These are phyloP conservation scores for Adansonia digitata DNA, from an alignment of 345 rosid species.

Conservation along the genomic window DNA sequence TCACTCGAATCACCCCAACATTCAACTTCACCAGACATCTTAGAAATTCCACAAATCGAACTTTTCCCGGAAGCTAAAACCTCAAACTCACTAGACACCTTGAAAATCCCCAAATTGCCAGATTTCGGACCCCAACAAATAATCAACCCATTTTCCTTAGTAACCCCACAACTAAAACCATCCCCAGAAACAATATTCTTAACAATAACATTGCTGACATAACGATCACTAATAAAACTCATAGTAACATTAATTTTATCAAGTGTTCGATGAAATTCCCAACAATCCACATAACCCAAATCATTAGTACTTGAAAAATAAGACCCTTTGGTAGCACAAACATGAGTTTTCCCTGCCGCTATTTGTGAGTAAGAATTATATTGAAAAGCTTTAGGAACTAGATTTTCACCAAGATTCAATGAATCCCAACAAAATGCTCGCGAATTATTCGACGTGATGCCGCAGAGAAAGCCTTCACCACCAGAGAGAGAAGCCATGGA, in stretches of 20 bases:
- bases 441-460: slow-evolving; percentile 72
- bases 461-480: slow-evolving; percentile 86
- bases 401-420: slow-evolving; percentile 38
- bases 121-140: slow-evolving; percentile 90
- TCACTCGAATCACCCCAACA: slow-evolving; percentile 71
- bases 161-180: slow-evolving; percentile 82
- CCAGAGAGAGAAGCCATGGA: slow-evolving; percentile 72
- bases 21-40: slow-evolving; percentile 41
- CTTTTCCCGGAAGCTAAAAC: slow-evolving; percentile 61
- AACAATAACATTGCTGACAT: slow-evolving; percentile 45
- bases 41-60: slow-evolving; percentile 68
- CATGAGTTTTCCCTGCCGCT: slow-evolving; percentile 63
- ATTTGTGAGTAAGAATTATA: slow-evolving; percentile 51
- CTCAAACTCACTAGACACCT: slow-evolving; percentile 26
- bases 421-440: slow-evolving; percentile 71
- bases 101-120: slow-evolving; percentile 34
- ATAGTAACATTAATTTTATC: slow-evolving; percentile 7
- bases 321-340: slow-evolving; percentile 56
- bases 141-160: slow-evolving; percentile 50
- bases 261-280: slow-evolving; percentile 38
- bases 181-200: slow-evolving; percentile 77
- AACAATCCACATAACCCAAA: slow-evolving; percentile 54
- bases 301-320: slow-evolving; percentile 38
- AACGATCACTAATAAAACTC: slow-evolving; percentile 33
- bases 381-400: slow-evolving; percentile 53